Evolutionary conservation across 345 rosid species (phyloP).

Genomic region (Cardamine chenopodiifolia): DNA sequence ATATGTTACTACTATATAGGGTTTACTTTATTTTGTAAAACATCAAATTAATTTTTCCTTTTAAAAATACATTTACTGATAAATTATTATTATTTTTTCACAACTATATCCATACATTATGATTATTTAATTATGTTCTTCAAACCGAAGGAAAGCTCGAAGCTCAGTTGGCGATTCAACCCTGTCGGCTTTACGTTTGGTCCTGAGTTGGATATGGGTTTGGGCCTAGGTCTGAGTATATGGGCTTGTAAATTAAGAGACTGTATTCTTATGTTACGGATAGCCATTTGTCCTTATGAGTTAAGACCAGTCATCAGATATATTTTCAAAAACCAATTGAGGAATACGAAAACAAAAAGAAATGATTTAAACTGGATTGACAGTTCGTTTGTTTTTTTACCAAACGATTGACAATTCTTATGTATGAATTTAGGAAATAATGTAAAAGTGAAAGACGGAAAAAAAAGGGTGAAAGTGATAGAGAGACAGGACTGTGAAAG

Average conservation of each 20-base stretch:
- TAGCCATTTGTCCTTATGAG: neutral
- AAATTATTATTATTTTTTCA: too few species aligned
- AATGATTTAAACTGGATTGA: neutral
- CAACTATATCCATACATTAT: neutral
- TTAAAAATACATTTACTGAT: too few species aligned
- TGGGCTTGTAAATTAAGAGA: neutral
- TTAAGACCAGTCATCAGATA: neutral
- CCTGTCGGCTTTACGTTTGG: neutral
- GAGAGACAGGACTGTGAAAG: conserved; percentile 41
- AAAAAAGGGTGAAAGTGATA: conserved; percentile 18
- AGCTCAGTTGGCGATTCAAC: neutral
- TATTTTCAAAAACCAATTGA: neutral
- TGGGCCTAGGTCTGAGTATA: neutral
- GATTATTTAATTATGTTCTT: too few species aligned
- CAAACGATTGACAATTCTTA: conserved; percentile 19
- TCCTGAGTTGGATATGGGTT: neutral
- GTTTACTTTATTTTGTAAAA: too few species aligned
- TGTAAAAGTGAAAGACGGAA: conserved; percentile 5
- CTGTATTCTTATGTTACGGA: neutral
- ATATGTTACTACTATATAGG: neutral
- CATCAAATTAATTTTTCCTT: neutral
- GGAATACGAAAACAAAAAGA: neutral
- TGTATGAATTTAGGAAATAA: conserved; percentile 22
- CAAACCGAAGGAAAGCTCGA: neutral
- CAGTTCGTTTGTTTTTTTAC: neutral